phyloP scores from a whole-genome alignment of 2,329 filamentous ascomycete genomes.

The Aspergillus cejpii region DNA sequence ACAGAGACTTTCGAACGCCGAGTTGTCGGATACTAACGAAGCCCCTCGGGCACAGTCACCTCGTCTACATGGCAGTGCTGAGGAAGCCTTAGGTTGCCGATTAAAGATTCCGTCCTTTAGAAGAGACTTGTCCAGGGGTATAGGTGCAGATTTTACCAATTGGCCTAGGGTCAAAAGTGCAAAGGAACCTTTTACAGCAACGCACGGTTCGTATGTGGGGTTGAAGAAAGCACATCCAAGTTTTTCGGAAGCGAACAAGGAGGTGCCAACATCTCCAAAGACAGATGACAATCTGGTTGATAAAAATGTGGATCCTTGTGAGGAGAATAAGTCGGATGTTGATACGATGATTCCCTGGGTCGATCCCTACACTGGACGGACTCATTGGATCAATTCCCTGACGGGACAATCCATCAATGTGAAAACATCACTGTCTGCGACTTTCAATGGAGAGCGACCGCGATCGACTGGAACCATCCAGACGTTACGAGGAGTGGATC shows the following conservation, averaged over 20 bases:
- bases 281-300: not conserved
- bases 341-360: conserved; percentile 46
- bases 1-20: conserved; percentile 2
- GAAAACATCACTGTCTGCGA: conserved; percentile 8
- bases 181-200: conserved; percentile 9
- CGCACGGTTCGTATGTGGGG: conserved; percentile 5
- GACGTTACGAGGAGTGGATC: conserved; percentile 4
- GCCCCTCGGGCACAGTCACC: not conserved
- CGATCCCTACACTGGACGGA: conserved; percentile 50
- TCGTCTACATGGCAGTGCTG: conserved; percentile 6
- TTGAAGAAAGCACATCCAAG: conserved; percentile 3
- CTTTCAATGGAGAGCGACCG: conserved; percentile 9
- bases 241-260: not conserved
- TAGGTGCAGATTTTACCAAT: conserved; percentile 25
- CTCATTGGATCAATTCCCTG: conserved; percentile 28
- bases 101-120: conserved; percentile 29
- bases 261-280: not conserved
- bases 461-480: conserved; percentile 15
- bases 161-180: conserved; percentile 42
- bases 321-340: not conserved
- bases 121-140: conserved; percentile 7
- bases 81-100: conserved; percentile 21
- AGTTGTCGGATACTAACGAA: conserved; percentile 1
- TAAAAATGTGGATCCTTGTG: not conserved
- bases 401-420: conserved; percentile 30